Evolutionary conservation across 352 stramenopile species (phyloP).

Genomic region (Phytophthora boehmeriae): DNA sequence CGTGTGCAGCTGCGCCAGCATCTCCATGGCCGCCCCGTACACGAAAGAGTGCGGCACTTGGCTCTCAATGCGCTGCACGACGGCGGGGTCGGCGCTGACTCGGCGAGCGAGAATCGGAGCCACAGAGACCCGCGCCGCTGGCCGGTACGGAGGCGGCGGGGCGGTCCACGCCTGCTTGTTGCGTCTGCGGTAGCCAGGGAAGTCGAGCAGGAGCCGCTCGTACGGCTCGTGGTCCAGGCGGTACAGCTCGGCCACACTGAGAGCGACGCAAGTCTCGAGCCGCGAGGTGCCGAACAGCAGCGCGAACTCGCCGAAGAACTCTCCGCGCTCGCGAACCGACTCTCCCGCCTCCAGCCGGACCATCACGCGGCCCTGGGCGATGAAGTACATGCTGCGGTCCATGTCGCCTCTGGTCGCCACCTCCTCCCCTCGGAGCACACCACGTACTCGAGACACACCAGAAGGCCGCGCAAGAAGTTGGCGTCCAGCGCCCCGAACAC

Average conservation of each 20-base stretch:
- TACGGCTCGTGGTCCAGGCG: conserved; percentile 72
- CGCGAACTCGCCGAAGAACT: conserved; percentile 64
- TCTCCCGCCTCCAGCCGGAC: conserved; percentile 56
- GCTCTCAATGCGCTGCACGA: conserved; percentile 36
- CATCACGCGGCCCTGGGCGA: conserved; percentile 59
- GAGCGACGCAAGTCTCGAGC: conserved; percentile 62
- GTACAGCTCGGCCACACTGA: conserved; percentile 67
- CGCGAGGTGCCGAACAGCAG: conserved; percentile 45
- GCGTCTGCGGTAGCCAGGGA: conserved; percentile 58
- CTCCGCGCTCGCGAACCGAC: conserved; percentile 54
- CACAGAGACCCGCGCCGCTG: neutral
- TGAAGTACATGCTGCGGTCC: conserved; percentile 50
- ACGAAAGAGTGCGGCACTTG: conserved; percentile 50
- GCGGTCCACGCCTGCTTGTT: conserved; percentile 65
- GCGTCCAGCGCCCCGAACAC: conserved; percentile 62
- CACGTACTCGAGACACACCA: conserved; percentile 63
- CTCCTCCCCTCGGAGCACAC: conserved; percentile 69
- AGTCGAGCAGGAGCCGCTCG: conserved; percentile 65
- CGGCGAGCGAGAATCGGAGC: conserved; percentile 12
- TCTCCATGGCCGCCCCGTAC: conserved; percentile 54
- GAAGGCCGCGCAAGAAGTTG: conserved; percentile 59
- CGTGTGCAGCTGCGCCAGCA: conserved; percentile 46
- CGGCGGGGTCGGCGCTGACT: conserved; percentile 3
- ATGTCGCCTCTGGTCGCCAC: conserved; percentile 67
- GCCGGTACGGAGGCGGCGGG: neutral